Evolutionary conservation across 805 yeast genomes (phyloP), one percentile per base, ranked within the genome.

Genomic region (Saccharomycopsis schoenii): DNA sequence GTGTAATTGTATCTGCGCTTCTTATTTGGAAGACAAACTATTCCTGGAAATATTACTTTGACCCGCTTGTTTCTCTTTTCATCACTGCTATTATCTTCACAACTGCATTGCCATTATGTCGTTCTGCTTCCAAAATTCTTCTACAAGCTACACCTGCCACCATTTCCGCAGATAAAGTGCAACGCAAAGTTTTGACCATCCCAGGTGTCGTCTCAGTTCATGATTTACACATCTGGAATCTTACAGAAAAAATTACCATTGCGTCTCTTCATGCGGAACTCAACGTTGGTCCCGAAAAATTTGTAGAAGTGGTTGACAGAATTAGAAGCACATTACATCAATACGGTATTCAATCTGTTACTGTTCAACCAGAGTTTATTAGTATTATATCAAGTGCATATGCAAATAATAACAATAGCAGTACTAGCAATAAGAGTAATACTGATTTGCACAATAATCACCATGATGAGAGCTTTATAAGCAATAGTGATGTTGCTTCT

Each of bases 161-260:
- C 50, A 78, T 94, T 60, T 83, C 90, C 67, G 85, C 96, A 19
- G 86, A 88, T 64, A 80, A 80, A 37, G 89, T 94, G 54, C 82
- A 85, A 62, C 76, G 78, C 57, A 89, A 88, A 63, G 86, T 93
- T 55, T 72, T 83, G 42, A 74, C 80, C 17, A 77, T 94, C 19
- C 80, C 83, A 0, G 88, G 92, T 29, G 93, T 93, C 58, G 79
- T 82, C 61, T 88, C 96, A 1, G 85, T 94, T 39, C 99, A 93
- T 72, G 99, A 93, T 73, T 85, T 93, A 78, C 99, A 93, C 73
- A 85, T 93, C 62, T 93, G 99, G 99, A 93, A 91, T 71, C 80
- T 93, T 67, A 89, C 92, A 57, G 99, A 93, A 74, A 86, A 85
- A 63, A 80, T 88, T 60, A 80, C 84, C 66, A 89, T 93, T 70